Conservation (phyloP, 495 filamentous ascomycete genomes). For the Patellaria atrata region DNA sequence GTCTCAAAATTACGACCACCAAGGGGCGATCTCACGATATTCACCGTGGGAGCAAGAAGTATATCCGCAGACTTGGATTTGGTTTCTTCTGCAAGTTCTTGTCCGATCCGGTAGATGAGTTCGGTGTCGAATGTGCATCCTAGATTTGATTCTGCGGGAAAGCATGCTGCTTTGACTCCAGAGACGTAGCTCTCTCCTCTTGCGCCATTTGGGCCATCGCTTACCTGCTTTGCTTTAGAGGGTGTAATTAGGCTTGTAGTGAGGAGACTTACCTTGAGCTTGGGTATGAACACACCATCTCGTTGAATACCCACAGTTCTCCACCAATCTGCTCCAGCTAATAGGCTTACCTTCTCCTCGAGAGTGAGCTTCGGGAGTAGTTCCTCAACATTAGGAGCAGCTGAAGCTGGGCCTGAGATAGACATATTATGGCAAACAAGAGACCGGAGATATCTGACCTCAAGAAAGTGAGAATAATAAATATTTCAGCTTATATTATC, state of each 20-base stretch:
- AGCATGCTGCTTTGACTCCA: slow-evolving; percentile 16
- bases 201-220: slow-evolving; percentile 19
- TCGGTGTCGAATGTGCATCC: background rate
- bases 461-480: too few relatives aligned
- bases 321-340: slow-evolving; percentile 30
- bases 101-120: slow-evolving; percentile 1
- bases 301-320: slow-evolving; percentile 16
- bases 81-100: background rate
- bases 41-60: slow-evolving; percentile 2
- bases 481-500: too few relatives aligned
- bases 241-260: slow-evolving; percentile 4
- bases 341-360: slow-evolving; percentile 9
- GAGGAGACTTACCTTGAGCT: slow-evolving; percentile 19
- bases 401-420: too few relatives aligned
- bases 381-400: slow-evolving; percentile 2
- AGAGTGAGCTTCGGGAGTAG: slow-evolving; percentile 7
- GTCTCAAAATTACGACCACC: background rate
- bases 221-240: slow-evolving; percentile 7
- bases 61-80: background rate
- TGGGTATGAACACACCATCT: slow-evolving; percentile 20
- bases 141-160: slow-evolving; percentile 31
- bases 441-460: too few relatives aligned
- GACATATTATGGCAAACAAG: too few relatives aligned
- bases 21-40: background rate
- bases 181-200: slow-evolving; percentile 11